A percentile compares a stretch with the other conserved stretches of the same genome.
These are phyloP conservation scores for Lentinula novae-zelandiae DNA, from an alignment of 1,284 basidiomycete genomes.

Conservation along the genomic window DNA sequence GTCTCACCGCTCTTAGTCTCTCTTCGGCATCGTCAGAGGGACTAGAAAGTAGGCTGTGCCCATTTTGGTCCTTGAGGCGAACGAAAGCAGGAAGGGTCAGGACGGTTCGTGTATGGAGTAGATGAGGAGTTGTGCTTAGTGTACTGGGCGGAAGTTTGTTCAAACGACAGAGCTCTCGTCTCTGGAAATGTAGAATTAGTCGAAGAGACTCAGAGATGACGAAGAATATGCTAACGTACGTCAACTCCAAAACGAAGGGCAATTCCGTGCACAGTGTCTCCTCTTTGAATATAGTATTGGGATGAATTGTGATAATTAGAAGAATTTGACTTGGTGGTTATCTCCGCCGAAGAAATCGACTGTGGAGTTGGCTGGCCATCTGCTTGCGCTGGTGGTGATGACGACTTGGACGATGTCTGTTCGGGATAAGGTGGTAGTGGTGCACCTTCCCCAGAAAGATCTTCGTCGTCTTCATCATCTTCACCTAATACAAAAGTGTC, in stretches of 20 bases:
- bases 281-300: constrained; percentile 51
- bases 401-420: constrained; percentile 8
- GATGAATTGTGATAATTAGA: background rate
- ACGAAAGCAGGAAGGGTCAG: constrained; percentile 47
- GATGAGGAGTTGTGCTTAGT: constrained; percentile 65
- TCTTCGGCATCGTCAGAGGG: constrained; percentile 25
- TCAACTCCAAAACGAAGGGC: constrained; percentile 57
- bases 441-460: constrained; percentile 17
- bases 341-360: background rate
- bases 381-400: background rate
- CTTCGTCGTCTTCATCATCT: constrained; percentile 51
- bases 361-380: background rate
- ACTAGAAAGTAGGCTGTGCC: constrained; percentile 15
- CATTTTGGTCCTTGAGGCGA: constrained; percentile 5
- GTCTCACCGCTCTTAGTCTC: constrained; percentile 35
- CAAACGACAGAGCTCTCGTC: constrained; percentile 52
- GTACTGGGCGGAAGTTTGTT: constrained; percentile 66
- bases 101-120: constrained; percentile 65
- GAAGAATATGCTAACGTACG: constrained; percentile 37
- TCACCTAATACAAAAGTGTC: constrained; percentile 64
- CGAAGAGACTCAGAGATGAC: background rate
- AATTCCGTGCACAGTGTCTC: constrained; percentile 67
- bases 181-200: constrained; percentile 32
- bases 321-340: background rate
- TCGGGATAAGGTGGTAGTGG: constrained; percentile 10